Evolutionary conservation across 1,284 basidiomycete genomes (phyloP).

Genomic region (Papiliotrema laurentii): DNA sequence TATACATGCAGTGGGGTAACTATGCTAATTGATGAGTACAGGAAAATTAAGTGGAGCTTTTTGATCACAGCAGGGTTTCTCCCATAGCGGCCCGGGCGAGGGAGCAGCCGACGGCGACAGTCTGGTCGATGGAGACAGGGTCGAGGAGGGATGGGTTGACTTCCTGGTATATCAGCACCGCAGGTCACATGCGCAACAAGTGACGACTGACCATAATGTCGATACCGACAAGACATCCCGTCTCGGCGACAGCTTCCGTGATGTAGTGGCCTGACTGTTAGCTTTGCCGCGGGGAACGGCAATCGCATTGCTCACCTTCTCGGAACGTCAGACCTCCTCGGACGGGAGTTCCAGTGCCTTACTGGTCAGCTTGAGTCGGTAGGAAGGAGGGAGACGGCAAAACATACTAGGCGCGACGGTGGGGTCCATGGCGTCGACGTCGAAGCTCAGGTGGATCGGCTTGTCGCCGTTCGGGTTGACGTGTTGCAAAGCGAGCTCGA

Average conservation of each 20-base stretch:
- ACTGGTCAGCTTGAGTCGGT: slow-evolving; percentile 6
- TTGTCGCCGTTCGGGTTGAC: slow-evolving; percentile 77
- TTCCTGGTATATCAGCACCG: slow-evolving; percentile 59
- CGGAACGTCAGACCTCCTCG: slow-evolving; percentile 95
- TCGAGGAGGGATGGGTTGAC: slow-evolving; percentile 88
- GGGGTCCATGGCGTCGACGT: slow-evolving; percentile 93
- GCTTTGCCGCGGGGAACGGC: background rate
- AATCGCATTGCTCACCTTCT: slow-evolving; percentile 66
- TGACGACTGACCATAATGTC: slow-evolving; percentile 72
- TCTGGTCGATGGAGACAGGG: slow-evolving; percentile 69
- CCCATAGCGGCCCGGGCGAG: slow-evolving; percentile 86
- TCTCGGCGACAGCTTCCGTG: slow-evolving; percentile 90
- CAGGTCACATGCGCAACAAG: background rate
- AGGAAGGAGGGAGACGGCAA: background rate
- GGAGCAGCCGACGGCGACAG: slow-evolving; percentile 90
- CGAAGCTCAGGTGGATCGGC: slow-evolving; percentile 94
- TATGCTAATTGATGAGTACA: too few relatives aligned
- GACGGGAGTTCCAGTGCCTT: slow-evolving; percentile 54
- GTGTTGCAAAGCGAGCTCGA: slow-evolving; percentile 92
- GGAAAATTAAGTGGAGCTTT: too few relatives aligned
- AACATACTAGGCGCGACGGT: slow-evolving; percentile 75
- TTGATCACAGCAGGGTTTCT: slow-evolving; percentile 50
- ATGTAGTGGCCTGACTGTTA: slow-evolving; percentile 57
- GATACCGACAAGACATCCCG: slow-evolving; percentile 82
- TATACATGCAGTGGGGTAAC: too few relatives aligned